Base-by-base conservation (phyloP, 306 rosid species). In the Corylus avellana region DNA sequence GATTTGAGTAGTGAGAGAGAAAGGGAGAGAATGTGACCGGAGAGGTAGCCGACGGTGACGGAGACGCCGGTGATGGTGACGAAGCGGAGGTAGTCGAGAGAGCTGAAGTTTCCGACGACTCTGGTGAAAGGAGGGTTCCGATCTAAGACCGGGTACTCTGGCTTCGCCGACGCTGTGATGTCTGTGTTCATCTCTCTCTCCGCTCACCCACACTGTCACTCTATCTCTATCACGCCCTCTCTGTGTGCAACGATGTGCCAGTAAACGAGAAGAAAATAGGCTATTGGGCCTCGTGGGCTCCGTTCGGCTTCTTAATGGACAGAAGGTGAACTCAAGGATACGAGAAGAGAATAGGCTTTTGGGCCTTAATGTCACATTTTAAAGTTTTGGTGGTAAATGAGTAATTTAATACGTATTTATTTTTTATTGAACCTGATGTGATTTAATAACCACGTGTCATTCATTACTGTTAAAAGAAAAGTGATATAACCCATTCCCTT, bases 11-110 rank as follows among this genome's bases (percentile, higher is more conserved):
- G 3, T 4, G 20, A 62, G 1, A 14, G 39, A 20, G 67, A 62
- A 18, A 73, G 42, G 25, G 48, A 32, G 1, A 35, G 18, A 50
- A 11, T 3, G 27, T 2, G 12, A 87, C 97, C 98, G 42, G 98
- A 92, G 78, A 94, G 98, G 73, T 94, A 94, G 70, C 98, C 97
- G 75, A 94, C 96, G 88, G 97, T 88, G 84, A 94, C 98, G 81
- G 98, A 92, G 73, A 92, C 85, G 78, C 98, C 98, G 79, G 98
- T 84, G 85, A 94, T 86, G 84, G 97, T 92, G 78, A 81, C 81
- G 81, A 94, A 92, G 16, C 98, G 96, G 80, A 94, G 89, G 78
- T 92, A 94, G 51, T 94, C 98, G 74, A 94, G 96, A 76, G 89
- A 79, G 82, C 77, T 89, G 87, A 94, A 94, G 84, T 92, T 94